A percentile compares a stretch with the other conserved stretches of the same genome.
These are phyloP conservation scores for Stachybotrys echinatus DNA, from an alignment of 2,329 filamentous ascomycete genomes.

Conservation along the genomic window DNA sequence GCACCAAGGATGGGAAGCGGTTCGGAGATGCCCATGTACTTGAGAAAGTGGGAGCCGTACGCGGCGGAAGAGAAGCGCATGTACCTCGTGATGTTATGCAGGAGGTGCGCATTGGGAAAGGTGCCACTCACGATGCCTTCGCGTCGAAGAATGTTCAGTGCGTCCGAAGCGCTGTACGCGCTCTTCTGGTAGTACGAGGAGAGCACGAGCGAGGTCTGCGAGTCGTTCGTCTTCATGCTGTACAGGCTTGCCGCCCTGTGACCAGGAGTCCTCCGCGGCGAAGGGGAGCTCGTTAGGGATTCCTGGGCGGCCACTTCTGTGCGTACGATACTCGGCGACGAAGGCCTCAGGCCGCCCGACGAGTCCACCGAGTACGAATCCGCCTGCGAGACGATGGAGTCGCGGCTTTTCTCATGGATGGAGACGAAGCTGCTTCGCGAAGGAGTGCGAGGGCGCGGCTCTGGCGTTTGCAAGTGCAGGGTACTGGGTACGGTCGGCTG, in stretches of 20 bases:
- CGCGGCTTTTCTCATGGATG: constrained; percentile 43
- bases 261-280: constrained; percentile 16
- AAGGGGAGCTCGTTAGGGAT: constrained; percentile 12
- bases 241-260: constrained; percentile 47
- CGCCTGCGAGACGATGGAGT: constrained; percentile 51
- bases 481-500: neutral
- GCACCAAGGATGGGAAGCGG: constrained; percentile 37
- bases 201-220: constrained; percentile 47
- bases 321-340: constrained; percentile 33
- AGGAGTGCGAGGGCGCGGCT: constrained; percentile 28
- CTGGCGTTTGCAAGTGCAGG: constrained; percentile 14
- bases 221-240: constrained; percentile 52
- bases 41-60: constrained; percentile 59
- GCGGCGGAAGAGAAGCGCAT: constrained; percentile 63
- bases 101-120: constrained; percentile 54
- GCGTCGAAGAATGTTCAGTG: constrained; percentile 41
- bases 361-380: constrained; percentile 50
- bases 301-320: constrained; percentile 18
- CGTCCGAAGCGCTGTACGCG: constrained; percentile 41
- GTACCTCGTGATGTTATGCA: constrained; percentile 58
- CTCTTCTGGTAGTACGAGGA: constrained; percentile 44
- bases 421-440: constrained; percentile 46
- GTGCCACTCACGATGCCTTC: constrained; percentile 52
- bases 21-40: constrained; percentile 56
- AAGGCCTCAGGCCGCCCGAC: constrained; percentile 34